Percentiles rank a stretch among this genome's conserved stretches.
Evolutionary conservation across 164 flowering plant species (phyloP).

Genomic region (Houttuynia cordata): DNA sequence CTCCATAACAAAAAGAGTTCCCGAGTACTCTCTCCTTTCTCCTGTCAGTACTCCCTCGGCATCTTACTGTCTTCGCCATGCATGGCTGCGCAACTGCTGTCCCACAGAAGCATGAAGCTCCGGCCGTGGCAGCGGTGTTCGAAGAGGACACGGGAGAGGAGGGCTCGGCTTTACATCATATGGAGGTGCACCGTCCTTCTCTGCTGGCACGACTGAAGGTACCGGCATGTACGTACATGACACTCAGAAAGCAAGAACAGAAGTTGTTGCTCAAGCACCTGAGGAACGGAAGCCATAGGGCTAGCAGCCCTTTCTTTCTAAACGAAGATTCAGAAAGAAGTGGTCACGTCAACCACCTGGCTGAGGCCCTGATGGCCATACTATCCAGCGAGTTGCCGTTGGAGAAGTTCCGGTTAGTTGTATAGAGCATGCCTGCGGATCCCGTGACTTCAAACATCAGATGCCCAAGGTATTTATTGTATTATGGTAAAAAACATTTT

Average conservation of each 20-base stretch:
- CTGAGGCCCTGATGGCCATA: too few species aligned
- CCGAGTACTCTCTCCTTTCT: not conserved
- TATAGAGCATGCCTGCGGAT: not conserved
- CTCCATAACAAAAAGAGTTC: not conserved
- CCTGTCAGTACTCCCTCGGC: not conserved
- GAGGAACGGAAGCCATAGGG: too few species aligned
- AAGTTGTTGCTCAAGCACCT: too few species aligned
- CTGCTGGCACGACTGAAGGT: conserved; percentile 28
- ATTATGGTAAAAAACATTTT: too few species aligned
- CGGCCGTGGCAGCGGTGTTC: conserved; percentile 30
- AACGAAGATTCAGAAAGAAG: too few species aligned
- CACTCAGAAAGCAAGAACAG: too few species aligned
- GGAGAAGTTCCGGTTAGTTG: not conserved
- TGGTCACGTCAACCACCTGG: too few species aligned
- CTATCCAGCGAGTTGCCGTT: not conserved
- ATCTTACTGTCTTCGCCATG: not conserved
- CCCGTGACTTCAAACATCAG: too few species aligned
- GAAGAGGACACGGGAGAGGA: conserved; percentile 24
- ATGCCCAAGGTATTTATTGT: too few species aligned
- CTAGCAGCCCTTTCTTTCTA: too few species aligned
- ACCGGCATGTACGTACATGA: too few species aligned
- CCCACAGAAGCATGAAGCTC: conserved; percentile 13
- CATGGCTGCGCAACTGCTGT: conserved; percentile 10
- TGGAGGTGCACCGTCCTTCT: conserved; percentile 50
- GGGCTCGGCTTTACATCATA: conserved; percentile 38